Evolutionary conservation across 768 basidiomycete genomes (phyloP).

Genomic region (Kondoa malvinella): DNA sequence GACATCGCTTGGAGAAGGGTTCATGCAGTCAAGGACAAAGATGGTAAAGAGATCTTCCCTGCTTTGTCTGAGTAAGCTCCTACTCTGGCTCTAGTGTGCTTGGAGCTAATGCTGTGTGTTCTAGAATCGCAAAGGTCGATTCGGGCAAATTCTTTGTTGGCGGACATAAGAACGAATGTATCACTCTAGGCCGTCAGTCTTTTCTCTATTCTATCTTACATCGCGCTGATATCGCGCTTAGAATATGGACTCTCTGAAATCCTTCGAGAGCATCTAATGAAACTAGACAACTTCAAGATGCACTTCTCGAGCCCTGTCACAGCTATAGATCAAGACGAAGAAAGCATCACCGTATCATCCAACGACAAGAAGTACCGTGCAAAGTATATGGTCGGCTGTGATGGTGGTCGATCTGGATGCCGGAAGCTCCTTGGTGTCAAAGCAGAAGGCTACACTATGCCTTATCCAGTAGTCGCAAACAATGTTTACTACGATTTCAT

Average conservation of each 20-base stretch:
- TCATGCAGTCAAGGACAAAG: background rate
- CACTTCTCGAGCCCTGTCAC: background rate
- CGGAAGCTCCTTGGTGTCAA: background rate
- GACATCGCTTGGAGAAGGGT: background rate
- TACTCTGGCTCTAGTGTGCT: too few species aligned
- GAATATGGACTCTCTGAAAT: background rate
- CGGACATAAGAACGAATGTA: background rate
- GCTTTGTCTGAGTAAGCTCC: background rate
- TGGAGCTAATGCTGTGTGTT: too few species aligned
- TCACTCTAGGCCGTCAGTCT: background rate
- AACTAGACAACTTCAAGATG: slow-evolving; percentile 1
- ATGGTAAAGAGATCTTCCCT: background rate
- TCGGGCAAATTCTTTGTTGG: too few species aligned
- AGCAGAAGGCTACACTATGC: background rate
- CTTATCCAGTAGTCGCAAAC: slow-evolving; percentile 2
- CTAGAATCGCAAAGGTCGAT: too few species aligned
- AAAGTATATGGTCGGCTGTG: background rate
- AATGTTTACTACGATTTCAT: slow-evolving; percentile 4
- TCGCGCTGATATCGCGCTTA: background rate
- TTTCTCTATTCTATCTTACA: background rate
- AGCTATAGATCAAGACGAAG: background rate
- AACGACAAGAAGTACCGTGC: background rate
- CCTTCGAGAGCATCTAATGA: background rate
- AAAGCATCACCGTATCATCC: background rate
- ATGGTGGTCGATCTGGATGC: background rate